Percentiles rank a stretch among this genome's conserved stretches.
Conservation (phyloP, 202 grass and related monocot species). For the Eragrostis tef region DNA sequence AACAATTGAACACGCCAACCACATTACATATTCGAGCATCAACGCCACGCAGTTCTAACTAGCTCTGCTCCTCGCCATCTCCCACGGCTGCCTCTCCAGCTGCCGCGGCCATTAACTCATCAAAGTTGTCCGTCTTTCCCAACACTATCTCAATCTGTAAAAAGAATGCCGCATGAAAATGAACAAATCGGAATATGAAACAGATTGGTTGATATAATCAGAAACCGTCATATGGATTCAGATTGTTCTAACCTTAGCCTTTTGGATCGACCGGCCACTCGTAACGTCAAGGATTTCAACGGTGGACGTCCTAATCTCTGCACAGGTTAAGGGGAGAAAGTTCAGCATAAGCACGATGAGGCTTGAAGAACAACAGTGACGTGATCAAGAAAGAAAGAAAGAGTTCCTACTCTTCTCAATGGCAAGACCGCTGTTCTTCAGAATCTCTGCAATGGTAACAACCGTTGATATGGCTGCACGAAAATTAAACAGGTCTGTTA, state of each 20-base stretch:
- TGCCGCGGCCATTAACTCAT: conserved; percentile 66
- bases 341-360: not conserved
- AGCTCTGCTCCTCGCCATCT: conserved; percentile 51
- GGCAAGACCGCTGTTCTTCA: conserved; percentile 67
- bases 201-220: not conserved
- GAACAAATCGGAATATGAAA: conserved; percentile 1
- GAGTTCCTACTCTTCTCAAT: conserved; percentile 54
- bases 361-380: not conserved
- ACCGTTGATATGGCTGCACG: conserved; percentile 57
- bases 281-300: conserved; percentile 62
- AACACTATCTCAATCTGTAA: conserved; percentile 71
- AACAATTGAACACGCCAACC: not conserved
- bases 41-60: not conserved
- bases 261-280: conserved; percentile 58
- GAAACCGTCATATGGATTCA: not conserved
- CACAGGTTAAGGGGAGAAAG: not conserved
- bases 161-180: not conserved
- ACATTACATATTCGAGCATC: conserved; percentile 11
- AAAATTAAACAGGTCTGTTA: conserved; percentile 13
- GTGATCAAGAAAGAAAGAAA: not conserved
- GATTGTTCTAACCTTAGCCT: conserved; percentile 66
- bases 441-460: conserved; percentile 63
- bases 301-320: conserved; percentile 77
- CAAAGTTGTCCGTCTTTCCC: conserved; percentile 66
- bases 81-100: conserved; percentile 43